A percentile compares a stretch with the other conserved stretches of the same genome.
These are phyloP conservation scores for Candida tibetensis DNA, from an alignment of 805 yeast species.

Conservation along the genomic window DNA sequence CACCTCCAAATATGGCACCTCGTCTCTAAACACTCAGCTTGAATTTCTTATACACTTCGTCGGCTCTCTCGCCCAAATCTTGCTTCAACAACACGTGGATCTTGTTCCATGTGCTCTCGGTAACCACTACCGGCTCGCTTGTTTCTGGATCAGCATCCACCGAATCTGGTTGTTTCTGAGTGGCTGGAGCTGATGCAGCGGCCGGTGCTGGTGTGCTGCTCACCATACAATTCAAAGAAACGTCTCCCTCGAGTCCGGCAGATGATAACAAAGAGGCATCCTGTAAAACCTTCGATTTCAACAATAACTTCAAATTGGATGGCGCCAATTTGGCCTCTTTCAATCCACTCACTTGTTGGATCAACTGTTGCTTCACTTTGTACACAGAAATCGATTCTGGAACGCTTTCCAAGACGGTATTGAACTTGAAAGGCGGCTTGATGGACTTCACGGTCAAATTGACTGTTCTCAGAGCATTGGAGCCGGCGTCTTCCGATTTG, in stretches of 20 bases:
- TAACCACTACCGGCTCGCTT: conserved; percentile 7
- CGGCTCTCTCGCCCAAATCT: conserved; percentile 22
- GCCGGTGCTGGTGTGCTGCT: background rate
- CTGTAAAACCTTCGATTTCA: conserved; percentile 61
- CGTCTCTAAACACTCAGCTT: background rate
- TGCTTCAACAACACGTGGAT: conserved; percentile 16
- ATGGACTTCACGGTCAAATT: conserved; percentile 56
- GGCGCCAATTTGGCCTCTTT: conserved; percentile 25
- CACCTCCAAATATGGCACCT: too few species aligned
- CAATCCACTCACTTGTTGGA: conserved; percentile 25
- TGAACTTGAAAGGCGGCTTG: conserved; percentile 65
- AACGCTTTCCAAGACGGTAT: conserved; percentile 23
- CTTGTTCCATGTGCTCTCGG: conserved; percentile 18
- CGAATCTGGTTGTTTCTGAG: background rate
- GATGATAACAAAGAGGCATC: conserved; percentile 44
- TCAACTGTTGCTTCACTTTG: conserved; percentile 37
- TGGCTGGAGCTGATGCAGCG: conserved; percentile 1
- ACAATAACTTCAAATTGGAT: conserved; percentile 47
- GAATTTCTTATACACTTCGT: conserved; percentile 14
- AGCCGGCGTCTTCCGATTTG: conserved; percentile 4
- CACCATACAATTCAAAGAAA: conserved; percentile 4
- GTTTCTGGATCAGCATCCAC: conserved; percentile 10
- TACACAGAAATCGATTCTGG: conserved; percentile 29
- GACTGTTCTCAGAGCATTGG: conserved; percentile 12
- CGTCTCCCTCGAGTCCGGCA: conserved; percentile 8